Evolutionary conservation across 2,329 filamentous ascomycete genomes (phyloP).

Genomic region (Cordyceps cateniannulata): DNA sequence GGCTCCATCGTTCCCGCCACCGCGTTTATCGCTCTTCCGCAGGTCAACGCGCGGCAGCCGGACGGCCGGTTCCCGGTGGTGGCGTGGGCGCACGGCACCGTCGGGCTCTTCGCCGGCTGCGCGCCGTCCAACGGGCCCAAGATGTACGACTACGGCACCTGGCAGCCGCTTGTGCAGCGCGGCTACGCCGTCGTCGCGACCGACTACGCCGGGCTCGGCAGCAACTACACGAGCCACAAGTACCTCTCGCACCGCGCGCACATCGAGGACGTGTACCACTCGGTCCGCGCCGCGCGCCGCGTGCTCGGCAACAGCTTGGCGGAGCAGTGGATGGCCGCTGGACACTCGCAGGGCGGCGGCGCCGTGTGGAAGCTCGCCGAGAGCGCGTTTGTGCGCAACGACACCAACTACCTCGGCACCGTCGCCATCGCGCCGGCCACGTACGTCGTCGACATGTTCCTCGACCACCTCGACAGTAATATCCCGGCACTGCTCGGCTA

Average conservation of each 20-base stretch:
- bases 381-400: constrained; percentile 8
- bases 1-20: constrained; percentile 14
- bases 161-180: constrained; percentile 10
- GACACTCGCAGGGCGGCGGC: constrained; percentile 18
- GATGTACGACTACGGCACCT: constrained; percentile 16
- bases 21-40: constrained; percentile 14
- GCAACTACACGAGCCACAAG: constrained; percentile 18
- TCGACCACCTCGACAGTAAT: neutral
- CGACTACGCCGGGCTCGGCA: constrained; percentile 19
- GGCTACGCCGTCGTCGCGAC: constrained; percentile 18
- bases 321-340: constrained; percentile 13
- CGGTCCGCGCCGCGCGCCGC: constrained; percentile 7
- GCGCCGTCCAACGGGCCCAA: constrained; percentile 14
- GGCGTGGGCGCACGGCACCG: constrained; percentile 17
- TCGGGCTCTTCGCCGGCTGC: constrained; percentile 14
- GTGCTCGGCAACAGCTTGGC: constrained; percentile 8
- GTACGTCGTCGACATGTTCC: constrained; percentile 13
- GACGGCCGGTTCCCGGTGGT: neutral
- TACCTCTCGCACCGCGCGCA: constrained; percentile 15
- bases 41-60: neutral
- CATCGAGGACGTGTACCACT: constrained; percentile 10
- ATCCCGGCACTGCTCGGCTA: neutral
- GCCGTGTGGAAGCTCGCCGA: constrained; percentile 18
- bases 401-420: constrained; percentile 11
- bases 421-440: constrained; percentile 15